A percentile compares a stretch with the other conserved stretches of the same genome.
Conservation (phyloP, 768 basidiomycete species). For the Podaxis sp. region DNA sequence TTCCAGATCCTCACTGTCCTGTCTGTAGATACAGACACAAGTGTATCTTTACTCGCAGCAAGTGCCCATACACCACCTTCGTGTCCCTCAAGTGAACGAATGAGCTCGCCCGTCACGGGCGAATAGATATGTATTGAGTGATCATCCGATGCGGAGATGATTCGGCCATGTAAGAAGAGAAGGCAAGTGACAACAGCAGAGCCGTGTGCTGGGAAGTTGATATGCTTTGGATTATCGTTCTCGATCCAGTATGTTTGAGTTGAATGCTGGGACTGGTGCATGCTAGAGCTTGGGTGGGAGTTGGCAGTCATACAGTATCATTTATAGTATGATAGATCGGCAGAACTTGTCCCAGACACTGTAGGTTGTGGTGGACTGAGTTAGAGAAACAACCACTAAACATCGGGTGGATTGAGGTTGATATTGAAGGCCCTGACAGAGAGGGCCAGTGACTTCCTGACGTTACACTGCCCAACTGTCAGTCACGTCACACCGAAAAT, state of each 20-base stretch:
- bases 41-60: constrained; percentile 77
- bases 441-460: neutral
- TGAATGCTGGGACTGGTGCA: constrained; percentile 69
- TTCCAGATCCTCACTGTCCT: constrained; percentile 93
- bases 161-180: constrained; percentile 88
- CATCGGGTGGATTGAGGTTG: too few species aligned
- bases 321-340: too few species aligned
- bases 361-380: too few species aligned
- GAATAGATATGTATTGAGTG: constrained; percentile 95
- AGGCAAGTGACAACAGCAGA: constrained; percentile 93
- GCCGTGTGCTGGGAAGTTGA: constrained; percentile 85
- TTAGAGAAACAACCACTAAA: too few species aligned
- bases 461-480: neutral
- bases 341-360: too few species aligned
- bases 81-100: constrained; percentile 79
- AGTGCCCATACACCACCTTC: constrained; percentile 97
- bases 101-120: constrained; percentile 72
- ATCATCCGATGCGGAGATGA: constrained; percentile 96
- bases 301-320: too few species aligned
- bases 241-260: constrained; percentile 73
- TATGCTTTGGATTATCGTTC: constrained; percentile 66
- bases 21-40: constrained; percentile 94
- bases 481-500: constrained; percentile 17
- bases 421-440: neutral
- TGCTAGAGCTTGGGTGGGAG: too few species aligned